A percentile compares a stretch with the other conserved stretches of the same genome.
Conservation (phyloP, 192 early-diverging fungal species). For the Chytriomyces confervae region DNA sequence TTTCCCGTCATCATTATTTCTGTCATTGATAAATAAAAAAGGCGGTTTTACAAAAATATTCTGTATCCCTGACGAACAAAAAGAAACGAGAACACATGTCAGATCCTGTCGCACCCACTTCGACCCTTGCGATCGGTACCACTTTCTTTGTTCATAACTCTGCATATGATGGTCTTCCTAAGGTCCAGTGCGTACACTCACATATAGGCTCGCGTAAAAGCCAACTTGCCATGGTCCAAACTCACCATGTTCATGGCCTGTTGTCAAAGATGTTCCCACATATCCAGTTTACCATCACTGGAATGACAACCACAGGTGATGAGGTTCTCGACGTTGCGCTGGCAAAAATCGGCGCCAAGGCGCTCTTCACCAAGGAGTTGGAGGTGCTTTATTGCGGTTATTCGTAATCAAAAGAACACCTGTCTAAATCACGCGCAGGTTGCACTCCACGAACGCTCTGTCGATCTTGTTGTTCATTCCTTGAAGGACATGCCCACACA, state of each 20-base stretch:
- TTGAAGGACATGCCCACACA: conserved; percentile 93
- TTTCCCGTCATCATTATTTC: no score
- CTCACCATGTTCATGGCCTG: conserved; percentile 66
- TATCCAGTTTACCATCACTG: conserved; percentile 45
- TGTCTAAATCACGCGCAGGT: conserved; percentile 89
- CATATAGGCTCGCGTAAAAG: conserved; percentile 80
- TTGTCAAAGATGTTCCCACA: conserved; percentile 54
- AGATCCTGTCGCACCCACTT: no score
- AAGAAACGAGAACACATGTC: no score
- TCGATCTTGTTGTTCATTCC: conserved; percentile 91
- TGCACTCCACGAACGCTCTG: conserved; percentile 65
- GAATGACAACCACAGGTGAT: conserved; percentile 71
- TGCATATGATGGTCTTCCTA: no score
- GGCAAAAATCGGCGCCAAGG: conserved; percentile 80
- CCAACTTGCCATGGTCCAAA: conserved; percentile 86
- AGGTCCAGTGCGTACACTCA: no score
- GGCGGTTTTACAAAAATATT: no score
- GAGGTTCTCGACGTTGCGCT: conserved; percentile 82
- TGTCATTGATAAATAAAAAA: no score
- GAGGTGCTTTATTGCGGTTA: neutral
- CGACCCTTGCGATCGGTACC: no score
- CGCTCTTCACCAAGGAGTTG: conserved; percentile 33
- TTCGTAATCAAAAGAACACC: conserved; percentile 35
- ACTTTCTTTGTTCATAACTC: no score
- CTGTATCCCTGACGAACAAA: no score